Evolutionary conservation across 208 protist species (phyloP).

Genomic region (Porcisia hertigi): DNA sequence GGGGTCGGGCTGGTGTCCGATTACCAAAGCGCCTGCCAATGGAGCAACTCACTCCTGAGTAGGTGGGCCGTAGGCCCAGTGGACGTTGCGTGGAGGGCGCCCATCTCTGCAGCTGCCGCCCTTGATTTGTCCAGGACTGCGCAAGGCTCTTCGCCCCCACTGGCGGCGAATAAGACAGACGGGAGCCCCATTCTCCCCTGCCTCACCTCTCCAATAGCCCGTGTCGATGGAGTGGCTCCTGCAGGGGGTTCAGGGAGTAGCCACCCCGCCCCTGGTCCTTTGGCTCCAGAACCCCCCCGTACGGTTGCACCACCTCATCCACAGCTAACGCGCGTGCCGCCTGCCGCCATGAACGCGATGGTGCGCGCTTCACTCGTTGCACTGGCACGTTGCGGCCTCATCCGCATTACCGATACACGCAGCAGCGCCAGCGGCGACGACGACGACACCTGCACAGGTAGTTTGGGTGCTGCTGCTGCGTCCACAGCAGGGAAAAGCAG

Average conservation of each 20-base stretch:
- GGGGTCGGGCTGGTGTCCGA: slow-evolving; percentile 63
- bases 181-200: neutral
- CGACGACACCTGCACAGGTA: neutral
- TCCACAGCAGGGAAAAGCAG: neutral
- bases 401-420: neutral
- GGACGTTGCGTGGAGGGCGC: slow-evolving; percentile 28
- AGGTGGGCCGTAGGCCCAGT: slow-evolving; percentile 49
- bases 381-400: slow-evolving; percentile 25
- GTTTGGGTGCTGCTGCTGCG: neutral
- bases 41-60: slow-evolving; percentile 53
- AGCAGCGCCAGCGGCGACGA: neutral
- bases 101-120: slow-evolving; percentile 4
- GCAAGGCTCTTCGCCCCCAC: neutral
- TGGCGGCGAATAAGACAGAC: neutral
- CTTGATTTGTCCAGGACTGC: neutral
- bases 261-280: neutral
- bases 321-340: slow-evolving; percentile 8
- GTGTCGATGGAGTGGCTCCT: neutral
- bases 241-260: slow-evolving; percentile 14
- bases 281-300: neutral
- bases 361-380: slow-evolving; percentile 17
- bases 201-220: neutral
- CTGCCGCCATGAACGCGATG: slow-evolving; percentile 17
- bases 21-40: slow-evolving; percentile 37
- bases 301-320: neutral